These are phyloP conservation scores for Setaria italica DNA, from an alignment of 202 grass and related monocot genomes.

Conservation along the genomic window DNA sequence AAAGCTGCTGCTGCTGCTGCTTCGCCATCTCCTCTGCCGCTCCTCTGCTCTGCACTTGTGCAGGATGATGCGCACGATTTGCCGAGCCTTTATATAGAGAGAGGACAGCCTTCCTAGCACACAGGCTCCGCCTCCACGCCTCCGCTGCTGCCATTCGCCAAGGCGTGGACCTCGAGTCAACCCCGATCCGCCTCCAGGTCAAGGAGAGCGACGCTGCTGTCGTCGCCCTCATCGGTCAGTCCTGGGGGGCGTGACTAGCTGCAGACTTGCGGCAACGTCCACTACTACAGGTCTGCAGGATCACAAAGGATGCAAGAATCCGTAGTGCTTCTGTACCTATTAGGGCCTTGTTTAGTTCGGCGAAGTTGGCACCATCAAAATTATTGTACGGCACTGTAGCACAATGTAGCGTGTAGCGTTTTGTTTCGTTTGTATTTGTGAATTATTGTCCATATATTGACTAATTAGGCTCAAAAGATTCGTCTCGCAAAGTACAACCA, in stretches of 20 bases:
- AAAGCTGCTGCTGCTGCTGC: neutral
- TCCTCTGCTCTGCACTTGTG: neutral
- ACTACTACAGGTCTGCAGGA: neutral
- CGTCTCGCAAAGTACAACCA: too few relatives aligned
- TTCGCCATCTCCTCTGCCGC: constrained; percentile 3
- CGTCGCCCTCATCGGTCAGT: neutral
- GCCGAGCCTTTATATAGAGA: constrained; percentile 5
- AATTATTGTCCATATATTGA: too few relatives aligned
- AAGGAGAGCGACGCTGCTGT: neutral
- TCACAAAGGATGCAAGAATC: too few relatives aligned
- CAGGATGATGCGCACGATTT: neutral
- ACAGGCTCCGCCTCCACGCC: too few relatives aligned
- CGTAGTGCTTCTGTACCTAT: too few relatives aligned
- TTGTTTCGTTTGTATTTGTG: too few relatives aligned
- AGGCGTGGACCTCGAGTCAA: constrained; percentile 4
- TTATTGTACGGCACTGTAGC: too few relatives aligned
- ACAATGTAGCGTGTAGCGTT: too few relatives aligned
- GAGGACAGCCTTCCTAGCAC: neutral
- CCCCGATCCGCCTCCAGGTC: neutral
- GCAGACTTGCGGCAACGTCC: neutral
- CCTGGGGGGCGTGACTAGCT: neutral
- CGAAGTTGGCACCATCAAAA: too few relatives aligned
- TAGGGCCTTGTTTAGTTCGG: too few relatives aligned
- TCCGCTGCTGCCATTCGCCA: neutral
- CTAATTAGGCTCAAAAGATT: too few relatives aligned